A percentile compares a stretch with the other conserved stretches of the same genome.
phyloP scores from a whole-genome alignment of 306 rosid species.

The Malus sieversii region DNA sequence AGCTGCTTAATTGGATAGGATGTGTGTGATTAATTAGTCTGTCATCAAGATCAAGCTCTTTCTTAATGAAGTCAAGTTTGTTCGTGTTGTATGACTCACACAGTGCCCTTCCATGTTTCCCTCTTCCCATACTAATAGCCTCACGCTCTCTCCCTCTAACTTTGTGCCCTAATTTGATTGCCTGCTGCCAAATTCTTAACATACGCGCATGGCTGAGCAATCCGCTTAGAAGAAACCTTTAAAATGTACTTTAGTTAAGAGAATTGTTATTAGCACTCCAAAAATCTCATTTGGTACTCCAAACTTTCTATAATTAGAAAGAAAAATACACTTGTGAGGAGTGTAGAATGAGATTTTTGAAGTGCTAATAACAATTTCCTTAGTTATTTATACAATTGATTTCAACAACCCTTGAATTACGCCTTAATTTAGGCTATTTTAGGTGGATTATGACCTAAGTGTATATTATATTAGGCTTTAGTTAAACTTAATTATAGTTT shows the following conservation, averaged over 20 bases:
- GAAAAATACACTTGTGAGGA: no score
- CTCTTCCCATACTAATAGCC: conserved; percentile 32
- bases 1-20: not conserved
- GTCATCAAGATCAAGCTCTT: conserved; percentile 2
- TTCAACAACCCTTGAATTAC: conserved; percentile 73
- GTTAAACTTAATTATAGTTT: conserved; percentile 22
- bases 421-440: conserved; percentile 69
- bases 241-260: not conserved
- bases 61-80: conserved; percentile 25
- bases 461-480: conserved; percentile 15
- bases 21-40: not conserved
- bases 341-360: no score
- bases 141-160: conserved; percentile 25
- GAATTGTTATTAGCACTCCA: no score
- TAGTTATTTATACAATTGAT: conserved; percentile 33
- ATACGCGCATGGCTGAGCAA: conserved; percentile 12
- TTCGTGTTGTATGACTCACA: conserved; percentile 37
- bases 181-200: not conserved
- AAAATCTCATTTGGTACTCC: no score
- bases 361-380: no score
- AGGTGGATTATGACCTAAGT: conserved; percentile 28
- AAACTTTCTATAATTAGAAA: no score
- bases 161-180: conserved; percentile 12
- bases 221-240: not conserved
- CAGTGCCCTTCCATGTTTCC: conserved; percentile 50